Evolutionary conservation across 202 grass and related monocot genomes (phyloP).

Genomic region (Zizania palustris): DNA sequence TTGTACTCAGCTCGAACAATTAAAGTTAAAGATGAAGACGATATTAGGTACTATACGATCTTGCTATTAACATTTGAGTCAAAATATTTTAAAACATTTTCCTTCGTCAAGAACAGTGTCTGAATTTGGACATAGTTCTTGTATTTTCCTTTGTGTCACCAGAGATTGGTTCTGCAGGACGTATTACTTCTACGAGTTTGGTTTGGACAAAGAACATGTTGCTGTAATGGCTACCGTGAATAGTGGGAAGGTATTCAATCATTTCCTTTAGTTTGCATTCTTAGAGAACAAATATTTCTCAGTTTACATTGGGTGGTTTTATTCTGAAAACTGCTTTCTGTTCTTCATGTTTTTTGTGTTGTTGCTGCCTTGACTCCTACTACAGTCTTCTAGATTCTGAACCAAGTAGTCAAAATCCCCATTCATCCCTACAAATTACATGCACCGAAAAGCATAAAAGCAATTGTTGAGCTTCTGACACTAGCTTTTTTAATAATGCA

Average conservation of each 20-base stretch:
- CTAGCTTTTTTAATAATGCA: no score
- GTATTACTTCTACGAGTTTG: conserved; percentile 93
- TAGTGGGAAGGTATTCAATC: conserved; percentile 75
- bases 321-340: conserved; percentile 4
- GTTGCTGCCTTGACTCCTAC: not conserved
- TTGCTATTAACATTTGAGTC: conserved; percentile 6
- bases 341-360: conserved; percentile 25
- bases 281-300: no score
- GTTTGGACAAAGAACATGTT: conserved; percentile 70
- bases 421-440: not conserved
- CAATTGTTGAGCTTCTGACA: not conserved
- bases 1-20: conserved; percentile 75
- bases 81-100: conserved; percentile 3
- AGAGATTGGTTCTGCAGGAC: conserved; percentile 54
- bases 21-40: conserved; percentile 90
- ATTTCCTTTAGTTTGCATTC: conserved; percentile 30
- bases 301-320: conserved; percentile 6
- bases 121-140: conserved; percentile 5
- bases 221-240: conserved; percentile 72
- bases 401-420: not conserved
- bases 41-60: conserved; percentile 63
- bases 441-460: conserved; percentile 2
- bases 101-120: not conserved
- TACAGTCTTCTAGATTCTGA: not conserved
- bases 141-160: conserved; percentile 18